Percentiles rank a stretch among this genome's conserved stretches.
Evolutionary conservation across 2,329 filamentous ascomycete species (phyloP).

Genomic region (Didymella keratinophila): DNA sequence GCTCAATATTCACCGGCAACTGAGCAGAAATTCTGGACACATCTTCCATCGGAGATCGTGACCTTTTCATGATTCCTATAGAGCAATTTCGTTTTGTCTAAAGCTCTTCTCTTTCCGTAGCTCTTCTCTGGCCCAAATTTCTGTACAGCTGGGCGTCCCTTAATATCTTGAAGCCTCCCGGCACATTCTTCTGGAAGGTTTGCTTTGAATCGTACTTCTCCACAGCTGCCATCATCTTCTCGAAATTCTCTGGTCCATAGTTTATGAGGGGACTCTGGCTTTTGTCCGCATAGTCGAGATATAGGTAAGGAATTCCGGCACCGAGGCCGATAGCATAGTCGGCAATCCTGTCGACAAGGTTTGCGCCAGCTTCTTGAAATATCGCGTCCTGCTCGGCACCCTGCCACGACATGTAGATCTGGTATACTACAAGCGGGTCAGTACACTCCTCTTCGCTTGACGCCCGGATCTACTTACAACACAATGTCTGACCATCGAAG

Average conservation of each 20-base stretch:
- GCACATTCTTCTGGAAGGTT: conserved; percentile 38
- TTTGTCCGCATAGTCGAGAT: conserved; percentile 45
- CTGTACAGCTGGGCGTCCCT: conserved; percentile 11
- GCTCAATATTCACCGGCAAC: too few relatives aligned
- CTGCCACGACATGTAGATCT: conserved; percentile 34
- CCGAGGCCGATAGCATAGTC: conserved; percentile 31
- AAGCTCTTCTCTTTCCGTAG: not conserved
- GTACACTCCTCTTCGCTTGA: not conserved
- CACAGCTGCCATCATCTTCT: conserved; percentile 31
- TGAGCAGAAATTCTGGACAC: too few relatives aligned
- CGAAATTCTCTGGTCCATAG: conserved; percentile 32
- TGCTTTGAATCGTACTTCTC: conserved; percentile 34
- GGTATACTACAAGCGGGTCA: conserved; percentile 22
- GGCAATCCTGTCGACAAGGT: conserved; percentile 26
- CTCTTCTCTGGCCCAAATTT: not conserved
- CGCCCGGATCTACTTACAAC: conserved; percentile 22
- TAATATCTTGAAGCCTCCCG: conserved; percentile 42
- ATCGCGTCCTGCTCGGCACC: conserved; percentile 30
- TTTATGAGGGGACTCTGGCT: conserved; percentile 32
- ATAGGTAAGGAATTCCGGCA: conserved; percentile 37
- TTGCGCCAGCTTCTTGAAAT: conserved; percentile 29
- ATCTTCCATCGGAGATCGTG: too few relatives aligned
- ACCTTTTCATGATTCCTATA: too few relatives aligned
- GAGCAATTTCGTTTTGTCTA: not conserved
- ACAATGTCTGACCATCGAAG: conserved; percentile 22